Evolutionary conservation across 768 basidiomycete species (phyloP), one percentile per base, ranked within the genome.

Genomic region (Naganishia randhawae): DNA sequence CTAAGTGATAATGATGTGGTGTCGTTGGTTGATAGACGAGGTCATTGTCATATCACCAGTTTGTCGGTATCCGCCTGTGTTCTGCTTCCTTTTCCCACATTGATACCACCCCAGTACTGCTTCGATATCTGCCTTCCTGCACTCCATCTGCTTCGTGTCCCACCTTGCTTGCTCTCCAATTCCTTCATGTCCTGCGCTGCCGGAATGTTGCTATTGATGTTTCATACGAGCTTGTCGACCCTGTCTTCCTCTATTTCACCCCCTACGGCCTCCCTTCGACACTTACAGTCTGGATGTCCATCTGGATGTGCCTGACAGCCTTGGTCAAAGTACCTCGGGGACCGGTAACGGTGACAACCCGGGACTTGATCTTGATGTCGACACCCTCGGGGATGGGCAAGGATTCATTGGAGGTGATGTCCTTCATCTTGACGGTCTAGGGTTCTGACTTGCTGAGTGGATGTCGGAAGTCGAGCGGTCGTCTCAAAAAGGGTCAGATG

Each of bases 321-420:
- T 87, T 88, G 70, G 71, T 72, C 77, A 99, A 85, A 63, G 87
- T 90, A 72, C 96, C 96, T 65, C 96, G 87, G 66, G 96, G 91
- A 33, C 96, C 96, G 72, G 86, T 87, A 74, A 99, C 94, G 69
- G 86, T 88, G 80, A 99, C 89, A 75, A 92, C 82, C 71, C 96
- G 88, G 73, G 94, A 86, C 84, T 97, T 96, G 83, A 97, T 85
- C 78, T 83, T 80, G 73, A 98, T 87, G 52, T 88, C 86, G 76
- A 99, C 88, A 75, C 86, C 87, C 77, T 89, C 87, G 68, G 76
- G 77, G 64, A 80, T 73, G 68, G 57, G 63, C 69, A 81, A 73
- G 65, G 74, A 71, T 74, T 81, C 79, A 71, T 77, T 71, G 63
- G 77, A 75, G 50, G 76, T 69, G 74, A 80, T 73, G 73, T 80